These are phyloP conservation scores for Termitomyces sp. DNA, from an alignment of 1,284 basidiomycete species.

Conservation along the genomic window DNA sequence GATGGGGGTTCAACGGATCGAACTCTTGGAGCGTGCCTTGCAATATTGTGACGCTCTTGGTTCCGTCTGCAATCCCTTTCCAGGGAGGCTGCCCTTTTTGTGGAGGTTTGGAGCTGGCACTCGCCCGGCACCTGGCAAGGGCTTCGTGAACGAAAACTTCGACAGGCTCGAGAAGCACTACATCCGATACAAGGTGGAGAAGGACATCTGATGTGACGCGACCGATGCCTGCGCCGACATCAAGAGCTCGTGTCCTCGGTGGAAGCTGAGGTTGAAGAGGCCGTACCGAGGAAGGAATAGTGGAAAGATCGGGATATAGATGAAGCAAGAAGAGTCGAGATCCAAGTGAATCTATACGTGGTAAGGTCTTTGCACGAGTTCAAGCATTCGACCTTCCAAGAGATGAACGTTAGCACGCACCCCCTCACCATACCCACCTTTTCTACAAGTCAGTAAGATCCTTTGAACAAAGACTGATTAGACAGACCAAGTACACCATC, in stretches of 20 bases:
- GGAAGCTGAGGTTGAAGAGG: slow-evolving; percentile 32
- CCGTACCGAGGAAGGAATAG: slow-evolving; percentile 63
- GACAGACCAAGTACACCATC: slow-evolving; percentile 67
- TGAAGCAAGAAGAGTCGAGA: slow-evolving; percentile 83
- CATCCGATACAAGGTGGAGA: slow-evolving; percentile 78
- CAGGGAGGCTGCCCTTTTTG: slow-evolving; percentile 34
- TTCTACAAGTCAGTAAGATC: slow-evolving; percentile 3
- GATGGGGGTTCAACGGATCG: slow-evolving; percentile 47
- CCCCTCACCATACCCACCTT: slow-evolving; percentile 70
- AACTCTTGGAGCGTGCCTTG: slow-evolving; percentile 75
- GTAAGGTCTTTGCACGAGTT: slow-evolving; percentile 59
- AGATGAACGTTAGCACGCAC: slow-evolving; percentile 32
- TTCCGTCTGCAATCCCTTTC: slow-evolving; percentile 60
- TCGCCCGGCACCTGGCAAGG: slow-evolving; percentile 42
- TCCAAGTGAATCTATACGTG: slow-evolving; percentile 82
- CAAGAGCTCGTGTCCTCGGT: slow-evolving; percentile 65
- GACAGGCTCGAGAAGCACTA: slow-evolving; percentile 87
- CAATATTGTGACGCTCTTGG: slow-evolving; percentile 79
- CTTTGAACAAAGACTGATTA: slow-evolving; percentile 6
- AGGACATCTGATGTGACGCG: slow-evolving; percentile 85
- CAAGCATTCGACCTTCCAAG: slow-evolving; percentile 16
- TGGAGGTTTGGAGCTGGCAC: slow-evolving; percentile 20
- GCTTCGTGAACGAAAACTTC: slow-evolving; percentile 73
- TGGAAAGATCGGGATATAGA: slow-evolving; percentile 73
- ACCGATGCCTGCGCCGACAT: slow-evolving; percentile 89